Percentiles rank a stretch among this genome's conserved stretches.
These are phyloP conservation scores for Monascus purpureus DNA, from an alignment of 495 filamentous ascomycete species.

Conservation along the genomic window DNA sequence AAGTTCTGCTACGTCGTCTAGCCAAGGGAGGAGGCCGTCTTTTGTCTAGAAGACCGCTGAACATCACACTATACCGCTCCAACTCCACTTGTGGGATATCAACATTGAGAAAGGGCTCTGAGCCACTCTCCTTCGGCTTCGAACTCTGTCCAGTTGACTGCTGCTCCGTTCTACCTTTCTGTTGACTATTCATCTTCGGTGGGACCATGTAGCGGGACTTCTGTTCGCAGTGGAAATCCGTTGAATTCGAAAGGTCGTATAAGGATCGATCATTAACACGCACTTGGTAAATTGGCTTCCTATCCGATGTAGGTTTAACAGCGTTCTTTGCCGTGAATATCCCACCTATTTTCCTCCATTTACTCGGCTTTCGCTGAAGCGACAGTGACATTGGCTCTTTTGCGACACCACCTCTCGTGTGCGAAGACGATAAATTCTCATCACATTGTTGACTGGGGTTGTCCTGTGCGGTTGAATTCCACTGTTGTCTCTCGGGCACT, in stretches of 20 bases:
- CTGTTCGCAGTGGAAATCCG: neutral
- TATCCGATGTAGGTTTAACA: constrained; percentile 9
- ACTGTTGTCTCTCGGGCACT: too few relatives aligned
- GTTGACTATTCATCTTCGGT: too few relatives aligned
- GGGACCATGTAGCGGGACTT: neutral
- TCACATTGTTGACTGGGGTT: too few relatives aligned
- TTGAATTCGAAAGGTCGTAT: constrained; percentile 2
- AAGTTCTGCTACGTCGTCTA: constrained; percentile 53
- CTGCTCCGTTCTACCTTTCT: neutral
- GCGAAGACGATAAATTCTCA: too few relatives aligned
- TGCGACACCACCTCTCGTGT: too few relatives aligned
- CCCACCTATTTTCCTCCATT: constrained; percentile 44
- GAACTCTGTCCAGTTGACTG: constrained; percentile 1
- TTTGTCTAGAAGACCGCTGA: constrained; percentile 54
- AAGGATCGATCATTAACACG: constrained; percentile 8
- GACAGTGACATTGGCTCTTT: constrained; percentile 8
- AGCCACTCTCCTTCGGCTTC: constrained; percentile 3
- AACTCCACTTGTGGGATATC: constrained; percentile 70
- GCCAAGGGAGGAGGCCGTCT: constrained; percentile 38
- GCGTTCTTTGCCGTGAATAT: constrained; percentile 35
- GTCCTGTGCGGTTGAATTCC: too few relatives aligned
- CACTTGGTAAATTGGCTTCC: constrained; percentile 17
- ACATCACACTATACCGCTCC: constrained; percentile 94
- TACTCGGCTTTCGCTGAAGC: constrained; percentile 31
- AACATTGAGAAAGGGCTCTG: constrained; percentile 42